Base-by-base conservation (phyloP, 257 asterid genomes). In the Solanum infundibuliforme region DNA sequence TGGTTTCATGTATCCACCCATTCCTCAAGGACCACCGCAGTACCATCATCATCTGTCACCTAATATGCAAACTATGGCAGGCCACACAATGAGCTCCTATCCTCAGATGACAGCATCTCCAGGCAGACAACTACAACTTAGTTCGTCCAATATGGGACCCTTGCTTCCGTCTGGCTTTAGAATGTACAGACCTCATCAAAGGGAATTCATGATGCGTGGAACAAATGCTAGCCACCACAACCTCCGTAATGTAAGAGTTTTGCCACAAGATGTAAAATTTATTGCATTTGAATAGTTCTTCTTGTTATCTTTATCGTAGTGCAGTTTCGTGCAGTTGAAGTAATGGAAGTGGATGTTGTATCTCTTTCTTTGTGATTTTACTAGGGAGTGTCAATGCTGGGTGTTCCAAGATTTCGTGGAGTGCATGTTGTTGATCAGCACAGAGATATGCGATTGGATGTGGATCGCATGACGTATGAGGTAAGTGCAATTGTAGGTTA, bases 401-500 rank as follows among this genome's bases (percentile, higher is more conserved):
- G 94, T 86, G 90, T 93, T 90, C 94, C 97, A 38, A 94, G 93
- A 34, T 93, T 91, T 88, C 93, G 84, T 84, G 98, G 92, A 87
- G 87, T 90, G 58, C 92, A 90, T 74, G 93, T 88, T 48, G 55
- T 86, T 87, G 99, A 95, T 90, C 99, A 91, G 92, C 96, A 92
- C 90, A 89, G 95, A 82, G 98, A 95, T 71, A 87, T 90, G 92
- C 91, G 93, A 39, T 84, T 89, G 90, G 94, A 93, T 71, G 87
- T 93, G 55, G 95, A 91, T 90, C 94, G 86, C 88, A 92, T 90
- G 94, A 89, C 93, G 6, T 95, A 96, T 84, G 98, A 96, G 98
- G 99, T 94, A 89, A 89, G 41, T 65, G 75, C 23, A 8, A 81
- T 81, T 81, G 39, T 81, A 27, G 10, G 39, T 48, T 81, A 46